Base-by-base conservation (phyloP, 495 filamentous ascomycete species). In the Aeminium ludgeri region DNA sequence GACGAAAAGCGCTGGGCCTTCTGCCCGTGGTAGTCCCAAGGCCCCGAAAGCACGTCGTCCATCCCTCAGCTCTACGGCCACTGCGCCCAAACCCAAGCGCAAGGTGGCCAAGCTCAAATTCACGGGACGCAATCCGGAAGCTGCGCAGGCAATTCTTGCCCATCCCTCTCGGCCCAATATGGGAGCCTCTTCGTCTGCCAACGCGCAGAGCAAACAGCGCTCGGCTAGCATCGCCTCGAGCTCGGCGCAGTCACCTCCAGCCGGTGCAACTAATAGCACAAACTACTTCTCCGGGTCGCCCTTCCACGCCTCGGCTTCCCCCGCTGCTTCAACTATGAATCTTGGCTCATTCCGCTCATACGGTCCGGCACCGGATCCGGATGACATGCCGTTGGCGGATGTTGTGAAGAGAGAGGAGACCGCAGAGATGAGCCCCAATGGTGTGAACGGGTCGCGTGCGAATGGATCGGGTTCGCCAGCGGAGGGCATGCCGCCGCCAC, bases 331-430 rank as follows among this genome's bases (percentile, higher is more conserved):
- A 12, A 10, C 35, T 13, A 13, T 44, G 25, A 43, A 43, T 19
- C 30, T 40, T 34, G 38, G 38, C 3, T 18, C 17, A 1, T 46
- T 42, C 30, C 32, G 44, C 31, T 47, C 30, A 30, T 51, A 47
- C 17, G 45, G 30, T 10, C 45, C 39, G 6, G 33, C 19, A 23
- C 39, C 45, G 30, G 32, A 12, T 10, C 29, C 30, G 12, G 15
- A 36, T 6, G 31, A 13, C 12, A 29, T 35, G 25, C 18, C 27
- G 8, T 10, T 23, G 10, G 34, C 27, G 5, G 15, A 13, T 2
- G 6, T 25, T 10, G 43, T 18, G 10, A 33, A 20, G 34, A 39
- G 28, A 19, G 6, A 27, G 1, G 40, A 36, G 31, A 7, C 33
- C 28, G 19, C 30, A 7, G 30, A 16, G 12, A n/a, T 28, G 10